Evolutionary conservation across 2,329 filamentous ascomycete genomes (phyloP).

Genomic region (Teratosphaeria epicoccoides): DNA sequence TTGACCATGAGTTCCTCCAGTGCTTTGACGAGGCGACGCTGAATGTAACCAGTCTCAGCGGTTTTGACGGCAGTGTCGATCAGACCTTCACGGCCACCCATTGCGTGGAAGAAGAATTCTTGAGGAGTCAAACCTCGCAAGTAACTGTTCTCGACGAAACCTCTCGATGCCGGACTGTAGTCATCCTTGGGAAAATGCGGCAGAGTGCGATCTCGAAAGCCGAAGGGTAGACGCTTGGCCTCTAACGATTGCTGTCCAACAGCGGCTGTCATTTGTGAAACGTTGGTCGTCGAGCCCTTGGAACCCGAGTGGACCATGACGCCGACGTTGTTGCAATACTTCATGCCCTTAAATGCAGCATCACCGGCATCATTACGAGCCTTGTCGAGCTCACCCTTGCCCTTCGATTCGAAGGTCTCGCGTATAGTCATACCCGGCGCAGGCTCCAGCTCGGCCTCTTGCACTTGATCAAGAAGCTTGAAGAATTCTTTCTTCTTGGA

Average conservation of each 20-base stretch:
- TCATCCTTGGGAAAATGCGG: conserved; percentile 99
- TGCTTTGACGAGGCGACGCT: conserved; percentile 94
- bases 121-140: conserved; percentile 87
- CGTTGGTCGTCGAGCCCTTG: conserved; percentile 98
- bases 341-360: conserved; percentile 80
- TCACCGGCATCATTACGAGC: conserved; percentile 95
- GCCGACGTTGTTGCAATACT: conserved; percentile 91
- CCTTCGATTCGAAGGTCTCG: conserved; percentile 96
- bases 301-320: conserved; percentile 95
- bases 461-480: conserved; percentile 64
- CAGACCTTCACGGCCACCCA: conserved; percentile 99
- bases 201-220: conserved; percentile 94
- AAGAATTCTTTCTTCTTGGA: conserved; percentile 73
- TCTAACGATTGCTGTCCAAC: conserved; percentile 98
- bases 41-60: conserved; percentile 97
- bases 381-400: conserved; percentile 85
- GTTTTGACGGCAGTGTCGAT: conserved; percentile 99
- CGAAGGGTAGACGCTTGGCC: conserved; percentile 96
- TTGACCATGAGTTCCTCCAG: conserved; percentile 95
- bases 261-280: conserved; percentile 97
- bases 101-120: conserved; percentile 99
- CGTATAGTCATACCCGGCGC: conserved; percentile 96
- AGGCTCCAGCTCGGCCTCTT: conserved; percentile 79
- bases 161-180: conserved; percentile 91
- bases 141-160: conserved; percentile 98